Evolutionary conservation across 148 eudicot species (phyloP).

Genomic region (Rhododendron ovatum): DNA sequence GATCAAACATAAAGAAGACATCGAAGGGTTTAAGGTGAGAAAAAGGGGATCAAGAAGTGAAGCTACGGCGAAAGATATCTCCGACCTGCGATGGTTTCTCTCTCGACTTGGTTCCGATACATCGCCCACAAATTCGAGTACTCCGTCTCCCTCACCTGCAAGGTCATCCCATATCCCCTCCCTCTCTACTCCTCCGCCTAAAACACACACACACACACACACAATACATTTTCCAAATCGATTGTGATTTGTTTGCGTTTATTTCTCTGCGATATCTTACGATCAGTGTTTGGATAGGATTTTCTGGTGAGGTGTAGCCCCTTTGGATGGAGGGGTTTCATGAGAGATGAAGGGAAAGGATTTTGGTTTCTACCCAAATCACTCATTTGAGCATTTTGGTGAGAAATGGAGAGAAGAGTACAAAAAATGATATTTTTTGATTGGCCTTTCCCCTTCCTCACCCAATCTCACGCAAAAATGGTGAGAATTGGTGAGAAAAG

Average conservation of each 20-base stretch:
- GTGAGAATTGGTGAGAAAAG: too few species aligned
- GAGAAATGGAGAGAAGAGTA: too few species aligned
- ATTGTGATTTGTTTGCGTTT: not conserved
- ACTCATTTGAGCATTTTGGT: too few species aligned
- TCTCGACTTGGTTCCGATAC: constrained; percentile 39
- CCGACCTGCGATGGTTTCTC: constrained; percentile 25
- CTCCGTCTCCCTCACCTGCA: constrained; percentile 33
- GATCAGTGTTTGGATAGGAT: not conserved
- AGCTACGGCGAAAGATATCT: not conserved
- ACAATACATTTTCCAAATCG: not conserved
- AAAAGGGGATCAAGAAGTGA: not conserved
- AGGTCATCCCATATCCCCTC: constrained; percentile 13
- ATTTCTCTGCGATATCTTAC: not conserved
- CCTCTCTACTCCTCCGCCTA: too few species aligned
- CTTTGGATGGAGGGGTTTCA: too few species aligned
- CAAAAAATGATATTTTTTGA: too few species aligned
- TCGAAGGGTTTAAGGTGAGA: not conserved
- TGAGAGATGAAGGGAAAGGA: not conserved
- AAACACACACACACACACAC: not conserved
- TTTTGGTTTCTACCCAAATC: too few species aligned
- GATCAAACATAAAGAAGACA: not conserved
- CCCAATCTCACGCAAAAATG: too few species aligned
- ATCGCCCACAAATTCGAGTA: constrained; percentile 37
- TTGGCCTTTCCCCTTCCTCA: too few species aligned
- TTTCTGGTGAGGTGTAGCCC: not conserved